phyloP scores from a whole-genome alignment of 1,284 basidiomycete genomes.

The Malassezia obtusa region DNA sequence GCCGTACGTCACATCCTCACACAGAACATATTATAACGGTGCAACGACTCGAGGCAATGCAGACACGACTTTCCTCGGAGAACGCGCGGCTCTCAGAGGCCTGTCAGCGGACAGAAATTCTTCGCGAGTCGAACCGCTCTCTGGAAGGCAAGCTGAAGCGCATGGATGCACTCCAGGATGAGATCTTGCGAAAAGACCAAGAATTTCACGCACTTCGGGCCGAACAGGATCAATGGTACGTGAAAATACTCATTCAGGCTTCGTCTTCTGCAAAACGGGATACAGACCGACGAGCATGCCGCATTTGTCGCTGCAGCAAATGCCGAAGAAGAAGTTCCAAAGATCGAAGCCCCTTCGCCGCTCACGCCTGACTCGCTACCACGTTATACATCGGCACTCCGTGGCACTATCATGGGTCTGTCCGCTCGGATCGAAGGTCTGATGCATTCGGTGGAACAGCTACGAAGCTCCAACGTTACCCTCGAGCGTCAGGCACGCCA shows the following conservation, averaged over 20 bases:
- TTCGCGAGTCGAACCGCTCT: constrained; percentile 37
- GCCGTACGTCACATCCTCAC: constrained; percentile 8
- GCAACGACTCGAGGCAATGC: constrained; percentile 24
- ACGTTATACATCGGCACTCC: constrained; percentile 23
- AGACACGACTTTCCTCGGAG: constrained; percentile 22
- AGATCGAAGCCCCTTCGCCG: constrained; percentile 6
- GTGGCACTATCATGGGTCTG: constrained; percentile 26
- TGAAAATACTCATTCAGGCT: background rate
- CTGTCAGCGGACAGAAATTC: constrained; percentile 24
- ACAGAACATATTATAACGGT: constrained; percentile 17
- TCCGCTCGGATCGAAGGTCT: constrained; percentile 22
- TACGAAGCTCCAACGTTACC: constrained; percentile 18
- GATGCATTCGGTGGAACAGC: constrained; percentile 16
- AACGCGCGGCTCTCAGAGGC: constrained; percentile 23
- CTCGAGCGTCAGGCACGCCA: constrained; percentile 26
- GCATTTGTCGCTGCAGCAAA: constrained; percentile 26
- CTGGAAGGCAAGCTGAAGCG: constrained; percentile 29
- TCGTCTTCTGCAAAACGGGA: constrained; percentile 7
- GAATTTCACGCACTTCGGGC: constrained; percentile 30
- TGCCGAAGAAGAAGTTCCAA: constrained; percentile 7
- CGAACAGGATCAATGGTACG: constrained; percentile 22
- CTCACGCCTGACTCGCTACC: constrained; percentile 23
- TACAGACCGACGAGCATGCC: constrained; percentile 10
- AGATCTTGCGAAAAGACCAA: constrained; percentile 25
- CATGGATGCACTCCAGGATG: constrained; percentile 22